Base-by-base conservation (phyloP, 768 basidiomycete species). In the Agrocybe praecox region DNA sequence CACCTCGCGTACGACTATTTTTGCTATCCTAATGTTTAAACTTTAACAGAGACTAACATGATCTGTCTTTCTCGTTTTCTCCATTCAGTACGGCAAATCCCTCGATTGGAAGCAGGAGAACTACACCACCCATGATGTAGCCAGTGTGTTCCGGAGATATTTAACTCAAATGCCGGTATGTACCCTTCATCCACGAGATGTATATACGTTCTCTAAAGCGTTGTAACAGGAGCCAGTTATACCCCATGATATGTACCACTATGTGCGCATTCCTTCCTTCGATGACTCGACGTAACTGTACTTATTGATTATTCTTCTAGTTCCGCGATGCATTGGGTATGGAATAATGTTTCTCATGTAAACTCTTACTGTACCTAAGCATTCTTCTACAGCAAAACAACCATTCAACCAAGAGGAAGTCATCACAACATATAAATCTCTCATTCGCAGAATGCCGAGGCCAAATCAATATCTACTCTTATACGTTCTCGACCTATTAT, bases 91-190 rank as follows among this genome's bases (percentile, higher is more conserved):
- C 64, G 96, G 96, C 57, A 98, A 97, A 74, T 83, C 86, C 52
- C 76, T 99, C 42, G 90, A 97, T 63, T 98, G 96, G 95, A 88
- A 87, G 66, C 76, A 84, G 57, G 88, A 91, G 65, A 78, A 82
- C 18, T 98, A 89, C 70, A 96, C 90, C n/a, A 84, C 94, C 14
- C 96, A 99, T 69, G 96, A 99, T 69, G 94, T 97, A 49, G 96
- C 96, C 18, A 97, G 92, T 64, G 94, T 99, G 53, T 94, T 98
- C 67, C 84, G 96, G 57, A 78, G 96, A 76, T 99, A 94, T 72
- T 85, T 99, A 49, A 98, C 96, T 0, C 90, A 92, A 68, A 94
- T 98, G 90, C 95, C 97, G 29, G 96, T 96, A 65, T 70, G 92
- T 85, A 18, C 57, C 56, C 21, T 19, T 46, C 53, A 29, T 52